Evolutionary conservation across 441 rosid species (phyloP), one percentile per base, ranked within the genome.

Genomic region (Capsella rubella): DNA sequence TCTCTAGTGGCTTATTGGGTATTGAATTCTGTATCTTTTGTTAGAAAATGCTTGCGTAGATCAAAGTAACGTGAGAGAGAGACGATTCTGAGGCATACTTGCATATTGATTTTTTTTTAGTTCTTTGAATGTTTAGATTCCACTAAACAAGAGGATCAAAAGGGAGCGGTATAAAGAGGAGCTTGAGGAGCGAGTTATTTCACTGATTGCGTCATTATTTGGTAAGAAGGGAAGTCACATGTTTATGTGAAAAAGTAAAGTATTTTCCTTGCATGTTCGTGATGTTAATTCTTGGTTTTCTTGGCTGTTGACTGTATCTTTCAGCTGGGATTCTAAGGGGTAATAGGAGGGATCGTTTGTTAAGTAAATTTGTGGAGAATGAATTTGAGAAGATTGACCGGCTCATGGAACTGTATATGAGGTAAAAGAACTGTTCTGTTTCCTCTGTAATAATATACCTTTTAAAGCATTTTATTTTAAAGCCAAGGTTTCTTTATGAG

Each of bases 321-420:
- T 46, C 80, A 94, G 99, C 88, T 82, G 97, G 97, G 56, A 88
- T 95, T 81, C 81, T 87, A 65, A 86, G 99, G 84, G 99, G 98
- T 55, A 82, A 96, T 45, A 88, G 96, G 79, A 92, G 97, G 84
- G 98, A 92, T 45, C 88, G 99, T 69, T 78, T 92, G 81, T 81
- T 95, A 40, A 85, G 96, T 81, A 95, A 95, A 73, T 95, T 92
- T 67, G 93, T 95, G 61, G 98, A 92, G 83, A 92, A 80, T 69
- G 99, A 92, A 74, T 90, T 79, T 78, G 99, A 95, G 86, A 95
- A 95, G 89, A 92, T 92, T 73, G 99, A 95, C 77, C 90, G 97
- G 53, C 95, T 92, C 62, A 90, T 95, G 96, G 98, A 95, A 78
- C 87, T 95, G 40, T 95, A 87, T 72, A 75, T 86, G 49, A 90